Evolutionary conservation across 1,139 yeast species (phyloP).

Genomic region (Sugiyamaella sp.): DNA sequence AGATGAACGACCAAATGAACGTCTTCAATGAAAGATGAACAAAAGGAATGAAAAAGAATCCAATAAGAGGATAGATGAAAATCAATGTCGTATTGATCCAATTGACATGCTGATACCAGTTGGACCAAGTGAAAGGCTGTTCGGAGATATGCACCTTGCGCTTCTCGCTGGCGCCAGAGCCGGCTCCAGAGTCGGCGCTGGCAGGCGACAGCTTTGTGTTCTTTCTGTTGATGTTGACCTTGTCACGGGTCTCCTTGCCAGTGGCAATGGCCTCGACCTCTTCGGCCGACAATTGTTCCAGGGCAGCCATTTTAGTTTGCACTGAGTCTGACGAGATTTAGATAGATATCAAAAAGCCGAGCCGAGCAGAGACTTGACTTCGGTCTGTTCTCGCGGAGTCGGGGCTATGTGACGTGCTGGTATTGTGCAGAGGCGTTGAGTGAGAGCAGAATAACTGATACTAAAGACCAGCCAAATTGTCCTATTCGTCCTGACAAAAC

Average conservation of each 20-base stretch:
- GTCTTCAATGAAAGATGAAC: conserved; percentile 68
- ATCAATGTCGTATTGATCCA: conserved; percentile 91
- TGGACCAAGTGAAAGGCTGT: conserved; percentile 81
- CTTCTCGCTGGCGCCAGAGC: conserved; percentile 12
- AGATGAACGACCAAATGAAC: conserved; percentile 56
- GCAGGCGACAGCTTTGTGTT: conserved; percentile 39
- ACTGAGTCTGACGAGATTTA: too few species aligned
- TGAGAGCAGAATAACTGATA: background rate
- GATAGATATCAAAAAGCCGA: too few species aligned
- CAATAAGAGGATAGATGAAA: conserved; percentile 66
- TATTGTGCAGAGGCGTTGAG: background rate
- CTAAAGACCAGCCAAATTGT: background rate
- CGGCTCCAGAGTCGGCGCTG: background rate
- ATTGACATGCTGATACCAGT: conserved; percentile 88
- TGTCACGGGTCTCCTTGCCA: conserved; percentile 76
- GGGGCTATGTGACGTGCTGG: too few species aligned
- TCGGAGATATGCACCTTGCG: conserved; percentile 75
- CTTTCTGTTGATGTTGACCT: conserved; percentile 39
- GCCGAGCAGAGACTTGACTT: too few species aligned
- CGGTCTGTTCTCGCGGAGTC: too few species aligned
- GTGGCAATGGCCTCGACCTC: conserved; percentile 87
- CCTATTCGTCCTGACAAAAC: background rate
- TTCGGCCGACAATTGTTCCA: conserved; percentile 45
- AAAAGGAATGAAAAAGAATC: conserved; percentile 55
- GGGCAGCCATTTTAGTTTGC: conserved; percentile 15